Evolutionary conservation across 495 filamentous ascomycete species (phyloP), one percentile per base, ranked within the genome.

Genomic region (Usnea hakonensis): DNA sequence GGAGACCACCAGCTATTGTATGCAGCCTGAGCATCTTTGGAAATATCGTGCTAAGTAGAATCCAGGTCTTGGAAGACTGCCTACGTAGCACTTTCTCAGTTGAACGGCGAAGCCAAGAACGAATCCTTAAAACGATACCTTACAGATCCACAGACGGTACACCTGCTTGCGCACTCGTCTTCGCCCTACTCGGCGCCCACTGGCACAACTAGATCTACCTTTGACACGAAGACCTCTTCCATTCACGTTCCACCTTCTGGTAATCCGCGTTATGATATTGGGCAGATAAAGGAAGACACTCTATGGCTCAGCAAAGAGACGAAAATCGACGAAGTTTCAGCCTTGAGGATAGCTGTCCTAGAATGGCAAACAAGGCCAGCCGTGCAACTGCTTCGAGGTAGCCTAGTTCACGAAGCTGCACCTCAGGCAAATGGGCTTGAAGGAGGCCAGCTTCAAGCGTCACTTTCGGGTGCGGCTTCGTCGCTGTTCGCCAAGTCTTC

Each of bases 151-250:
- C 79, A 86, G 59, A 85, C 85, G 69, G 70, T 87, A 65, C 75
- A 81, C 67, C 74, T 90, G 61, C 78, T 96, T 68, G 79, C 83
- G 62, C 76, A 81, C 50, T 84, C 86, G 55, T 74, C 84, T 71
- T 81, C 75, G 57, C 82, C 84, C 53, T 93, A 89, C 72, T 74
- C 80, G 55, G 66, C 79, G 3, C 85, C 72, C 64, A 83, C 79
- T 52, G 65, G 77, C 62, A 84, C 81, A 68, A 79, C 83, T 7
- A 93, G 87, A 71, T 71, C 78, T 50, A 84, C 84, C 30, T 96
- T 96, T 70, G 89, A 93, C 59, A 90, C 87, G 44, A 92, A 86
- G 73, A 97, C 91, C 2, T 87, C 93, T 21, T 86, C 92, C n/a
- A 95, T 97, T 57, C 87, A 96, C 71, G 85, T 91, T 50, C 82